Base-by-base conservation (phyloP, 805 yeast species). In the Sungouiozyma ichnusensis region DNA sequence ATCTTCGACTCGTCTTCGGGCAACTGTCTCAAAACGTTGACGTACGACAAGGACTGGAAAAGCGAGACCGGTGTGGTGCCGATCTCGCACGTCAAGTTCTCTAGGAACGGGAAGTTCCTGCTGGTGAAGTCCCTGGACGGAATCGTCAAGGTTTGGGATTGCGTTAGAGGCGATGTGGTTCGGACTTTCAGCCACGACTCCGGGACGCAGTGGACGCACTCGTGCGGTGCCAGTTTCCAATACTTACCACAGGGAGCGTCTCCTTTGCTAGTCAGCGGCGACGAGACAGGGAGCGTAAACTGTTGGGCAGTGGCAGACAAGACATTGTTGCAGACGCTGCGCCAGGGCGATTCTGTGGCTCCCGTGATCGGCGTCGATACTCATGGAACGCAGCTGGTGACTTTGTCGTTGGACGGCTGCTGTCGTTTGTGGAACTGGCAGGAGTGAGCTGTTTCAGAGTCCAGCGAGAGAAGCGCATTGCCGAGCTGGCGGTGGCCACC, bases 1-100 rank as follows among this genome's bases (percentile, higher is more conserved):
- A 66, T 90, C 15, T 90, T 94, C 68, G 97, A 88, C 58, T 74
- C 87, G 16, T 81, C 76, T 38, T 73, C 94, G 0, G 97, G 97
- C 3, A 95, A 87, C 51, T 90, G 97, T 66, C 66, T 90, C 50
- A 85, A 88, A 55, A 92, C 97, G 0, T 62, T 90, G 49, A 85
- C 88, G 31, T 84, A 80, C 54, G 90, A 84, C 53, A 74, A 83
- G 44, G 77, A 79, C 48, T 78, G 81, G 33, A 79, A 84, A 1
- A 75, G 83, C 14, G 81, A 76, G 53, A 58, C 53, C 17, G 64
- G 65, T 45, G 63, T 62, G 3, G 60, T 62, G 3, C 96, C 97
- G 0, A 81, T 90, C 4, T 74, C 85, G 17, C 71, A 73, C 48
- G 88, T 86, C 2, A 67, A 70, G 43, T 75, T 85, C 50, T 74